Evolutionary conservation across 345 rosid genomes (phyloP).

Genomic region (Lepidium africanum): DNA sequence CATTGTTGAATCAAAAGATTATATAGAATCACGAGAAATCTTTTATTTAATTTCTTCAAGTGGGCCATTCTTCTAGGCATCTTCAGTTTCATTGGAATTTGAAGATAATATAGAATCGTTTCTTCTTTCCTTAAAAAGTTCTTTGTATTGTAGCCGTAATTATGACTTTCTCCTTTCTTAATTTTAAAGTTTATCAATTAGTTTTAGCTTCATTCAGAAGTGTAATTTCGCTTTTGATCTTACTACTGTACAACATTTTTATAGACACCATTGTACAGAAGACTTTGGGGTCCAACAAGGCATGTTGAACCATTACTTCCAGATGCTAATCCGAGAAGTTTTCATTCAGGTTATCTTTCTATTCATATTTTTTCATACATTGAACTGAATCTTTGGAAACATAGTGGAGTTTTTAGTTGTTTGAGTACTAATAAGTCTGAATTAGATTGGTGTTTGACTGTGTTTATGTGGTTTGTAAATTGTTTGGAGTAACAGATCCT

Average conservation of each 20-base stretch:
- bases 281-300: constrained; percentile 85
- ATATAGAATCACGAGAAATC: neutral
- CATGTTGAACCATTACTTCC: constrained; percentile 70
- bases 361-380: neutral
- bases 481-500: constrained; percentile 46
- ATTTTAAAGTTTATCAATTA: neutral
- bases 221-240: neutral
- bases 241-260: neutral
- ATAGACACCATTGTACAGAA: constrained; percentile 67
- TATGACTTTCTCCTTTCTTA: neutral
- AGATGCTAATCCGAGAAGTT: constrained; percentile 75
- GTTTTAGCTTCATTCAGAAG: neutral
- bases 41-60: neutral
- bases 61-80: constrained; percentile 26
- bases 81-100: neutral
- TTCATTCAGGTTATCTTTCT: constrained; percentile 51
- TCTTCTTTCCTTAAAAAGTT: constrained; percentile 6
- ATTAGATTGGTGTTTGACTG: neutral
- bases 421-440: neutral
- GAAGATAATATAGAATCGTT: neutral
- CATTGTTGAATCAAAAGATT: neutral
- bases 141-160: neutral
- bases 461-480: neutral
- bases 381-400: neutral
- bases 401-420: neutral